A percentile compares a stretch with the other conserved stretches of the same genome.
Conservation (phyloP, 495 filamentous ascomycete genomes). For the Tuber melanosporum region DNA sequence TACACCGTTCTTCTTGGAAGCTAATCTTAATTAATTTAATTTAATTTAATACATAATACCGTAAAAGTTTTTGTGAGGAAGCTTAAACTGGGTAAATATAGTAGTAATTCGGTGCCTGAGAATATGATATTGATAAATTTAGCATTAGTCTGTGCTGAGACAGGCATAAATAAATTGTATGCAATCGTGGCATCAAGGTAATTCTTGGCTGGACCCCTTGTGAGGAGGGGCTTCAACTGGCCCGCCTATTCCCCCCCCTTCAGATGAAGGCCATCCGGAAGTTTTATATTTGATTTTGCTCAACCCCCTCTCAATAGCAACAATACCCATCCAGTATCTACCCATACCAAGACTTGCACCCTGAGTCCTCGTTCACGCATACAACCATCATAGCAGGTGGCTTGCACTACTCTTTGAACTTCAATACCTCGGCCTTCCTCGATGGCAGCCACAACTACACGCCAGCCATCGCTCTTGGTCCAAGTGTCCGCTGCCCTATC, state of each 20-base stretch:
- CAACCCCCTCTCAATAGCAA: background rate
- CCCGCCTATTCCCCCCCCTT: background rate
- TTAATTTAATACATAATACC: too few relatives aligned
- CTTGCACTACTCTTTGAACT: background rate
- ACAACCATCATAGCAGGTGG: background rate
- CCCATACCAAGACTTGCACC: background rate
- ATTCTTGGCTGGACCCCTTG: background rate
- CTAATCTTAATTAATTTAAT: background rate
- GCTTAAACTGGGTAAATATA: too few relatives aligned
- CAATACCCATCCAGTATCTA: background rate
- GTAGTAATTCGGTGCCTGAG: background rate
- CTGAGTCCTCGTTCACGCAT: background rate
- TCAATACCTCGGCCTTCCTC: background rate
- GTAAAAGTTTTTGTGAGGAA: background rate
- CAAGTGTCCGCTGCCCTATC: slow-evolving; percentile 18
- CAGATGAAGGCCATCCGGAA: background rate
- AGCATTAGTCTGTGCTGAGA: background rate
- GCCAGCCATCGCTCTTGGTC: slow-evolving; percentile 9
- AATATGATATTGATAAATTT: background rate
- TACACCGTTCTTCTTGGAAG: background rate
- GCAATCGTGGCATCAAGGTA: background rate
- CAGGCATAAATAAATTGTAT: background rate
- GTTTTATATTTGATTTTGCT: background rate
- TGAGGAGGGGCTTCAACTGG: background rate
- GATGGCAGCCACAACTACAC: slow-evolving; percentile 8